phyloP scores from a whole-genome alignment of 1,139 yeast species.

The Geotrichum histeridarum region DNA sequence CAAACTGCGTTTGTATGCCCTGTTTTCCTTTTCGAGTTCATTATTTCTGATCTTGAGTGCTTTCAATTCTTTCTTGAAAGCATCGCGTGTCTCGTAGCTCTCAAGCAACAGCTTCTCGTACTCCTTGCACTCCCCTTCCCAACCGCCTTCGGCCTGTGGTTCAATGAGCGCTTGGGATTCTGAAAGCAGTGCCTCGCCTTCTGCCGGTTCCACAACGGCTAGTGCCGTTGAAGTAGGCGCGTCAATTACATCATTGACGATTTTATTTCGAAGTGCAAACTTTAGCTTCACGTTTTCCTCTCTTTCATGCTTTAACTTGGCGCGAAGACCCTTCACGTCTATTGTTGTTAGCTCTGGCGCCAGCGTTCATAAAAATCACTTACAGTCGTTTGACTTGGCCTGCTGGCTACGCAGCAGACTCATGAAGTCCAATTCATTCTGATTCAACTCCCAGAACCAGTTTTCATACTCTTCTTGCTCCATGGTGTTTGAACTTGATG shows the following conservation, averaged over 20 bases:
- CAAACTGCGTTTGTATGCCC: slow-evolving; percentile 1
- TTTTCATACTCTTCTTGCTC: slow-evolving; percentile 16
- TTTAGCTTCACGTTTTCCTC: slow-evolving; percentile 10
- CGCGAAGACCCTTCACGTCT: slow-evolving; percentile 10
- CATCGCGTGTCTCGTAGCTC: neutral
- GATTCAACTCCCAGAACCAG: slow-evolving; percentile 6
- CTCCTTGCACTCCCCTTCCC: neutral
- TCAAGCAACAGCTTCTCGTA: slow-evolving; percentile 1
- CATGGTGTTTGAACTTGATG: slow-evolving; percentile 1
- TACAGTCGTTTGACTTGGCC: slow-evolving; percentile 8
- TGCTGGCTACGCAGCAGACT: slow-evolving; percentile 8
- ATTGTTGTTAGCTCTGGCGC: neutral
- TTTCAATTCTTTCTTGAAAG: neutral
- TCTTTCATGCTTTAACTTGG: slow-evolving; percentile 10
- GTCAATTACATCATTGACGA: neutral
- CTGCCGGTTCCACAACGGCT: neutral
- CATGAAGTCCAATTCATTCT: slow-evolving; percentile 11
- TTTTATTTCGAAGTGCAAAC: slow-evolving; percentile 1
- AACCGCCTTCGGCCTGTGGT: neutral
- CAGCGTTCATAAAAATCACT: neutral
- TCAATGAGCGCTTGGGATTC: slow-evolving; percentile 3
- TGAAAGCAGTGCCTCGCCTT: neutral
- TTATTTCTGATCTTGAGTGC: neutral
- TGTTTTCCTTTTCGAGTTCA: slow-evolving; percentile 1
- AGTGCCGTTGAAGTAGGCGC: neutral